These are phyloP conservation scores for Trypanosoma scelopori DNA, from an alignment of 208 protist species.

Conservation along the genomic window DNA sequence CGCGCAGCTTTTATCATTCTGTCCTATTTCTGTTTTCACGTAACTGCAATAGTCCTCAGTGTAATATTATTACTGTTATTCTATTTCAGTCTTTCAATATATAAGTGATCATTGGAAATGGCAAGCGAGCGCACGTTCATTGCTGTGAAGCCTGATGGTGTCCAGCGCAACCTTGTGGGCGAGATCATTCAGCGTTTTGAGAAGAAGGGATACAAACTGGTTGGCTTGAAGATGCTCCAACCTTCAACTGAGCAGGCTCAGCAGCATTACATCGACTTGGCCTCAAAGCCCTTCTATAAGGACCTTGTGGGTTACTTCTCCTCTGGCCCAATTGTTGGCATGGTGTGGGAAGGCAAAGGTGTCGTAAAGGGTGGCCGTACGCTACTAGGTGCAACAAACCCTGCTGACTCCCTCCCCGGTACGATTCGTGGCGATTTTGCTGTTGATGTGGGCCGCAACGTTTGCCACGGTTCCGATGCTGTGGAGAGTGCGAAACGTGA, in stretches of 20 bases:
- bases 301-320: conserved; percentile 94
- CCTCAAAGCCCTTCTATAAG: conserved; percentile 94
- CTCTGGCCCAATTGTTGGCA: conserved; percentile 96
- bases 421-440: conserved; percentile 97
- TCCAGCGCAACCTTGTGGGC: conserved; percentile 92
- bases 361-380: conserved; percentile 93
- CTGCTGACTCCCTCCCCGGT: conserved; percentile 90
- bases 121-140: conserved; percentile 95
- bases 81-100: not conserved
- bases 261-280: conserved; percentile 90
- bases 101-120: conserved; percentile 29
- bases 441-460: conserved; percentile 95
- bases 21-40: too few relatives aligned
- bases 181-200: conserved; percentile 96
- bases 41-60: too few relatives aligned
- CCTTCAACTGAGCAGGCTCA: conserved; percentile 81
- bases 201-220: conserved; percentile 95
- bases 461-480: conserved; percentile 96
- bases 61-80: too few relatives aligned
- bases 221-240: conserved; percentile 93
- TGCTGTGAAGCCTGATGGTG: conserved; percentile 94
- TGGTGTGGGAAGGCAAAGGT: conserved; percentile 97
- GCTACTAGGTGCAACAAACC: conserved; percentile 97
- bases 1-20: too few relatives aligned
- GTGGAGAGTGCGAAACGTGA: conserved; percentile 94